Percentiles rank a stretch among this genome's conserved stretches.
These are phyloP conservation scores for Colletotrichum acutatum DNA, from an alignment of 2,329 filamentous ascomycete species.

Conservation along the genomic window DNA sequence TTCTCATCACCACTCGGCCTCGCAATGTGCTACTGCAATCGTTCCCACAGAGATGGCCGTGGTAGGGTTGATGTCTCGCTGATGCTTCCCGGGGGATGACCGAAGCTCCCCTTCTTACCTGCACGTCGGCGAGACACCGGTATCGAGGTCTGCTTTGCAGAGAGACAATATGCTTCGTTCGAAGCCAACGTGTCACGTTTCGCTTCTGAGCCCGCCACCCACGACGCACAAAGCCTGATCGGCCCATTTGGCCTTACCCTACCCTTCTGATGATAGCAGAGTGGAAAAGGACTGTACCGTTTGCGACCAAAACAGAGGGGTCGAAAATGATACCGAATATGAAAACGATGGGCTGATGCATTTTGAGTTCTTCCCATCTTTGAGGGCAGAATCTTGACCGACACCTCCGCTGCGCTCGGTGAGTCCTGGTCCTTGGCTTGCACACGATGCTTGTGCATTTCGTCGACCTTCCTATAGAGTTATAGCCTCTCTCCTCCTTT, in stretches of 20 bases:
- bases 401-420: conserved; percentile 20
- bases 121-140: neutral
- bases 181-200: conserved; percentile 7
- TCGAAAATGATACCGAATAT: neutral
- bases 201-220: conserved; percentile 1
- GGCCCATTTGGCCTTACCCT: conserved; percentile 6
- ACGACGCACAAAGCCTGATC: conserved; percentile 19
- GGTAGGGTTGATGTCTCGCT: neutral
- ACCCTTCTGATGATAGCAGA: conserved; percentile 2
- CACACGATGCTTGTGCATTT: conserved; percentile 3
- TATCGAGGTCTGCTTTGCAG: neutral
- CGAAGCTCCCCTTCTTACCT: neutral
- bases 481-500: neutral
- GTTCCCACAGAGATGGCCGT: neutral
- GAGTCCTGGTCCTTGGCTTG: conserved; percentile 15
- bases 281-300: conserved; percentile 12
- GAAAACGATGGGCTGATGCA: conserved; percentile 13
- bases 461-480: conserved; percentile 18
- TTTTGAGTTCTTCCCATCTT: neutral
- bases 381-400: neutral
- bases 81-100: neutral
- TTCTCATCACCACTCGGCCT: neutral
- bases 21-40: neutral
- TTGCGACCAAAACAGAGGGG: conserved; percentile 25
- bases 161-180: neutral